Conservation (phyloP, 208 protist genomes). For the Trypanosomatidae sp. region DNA sequence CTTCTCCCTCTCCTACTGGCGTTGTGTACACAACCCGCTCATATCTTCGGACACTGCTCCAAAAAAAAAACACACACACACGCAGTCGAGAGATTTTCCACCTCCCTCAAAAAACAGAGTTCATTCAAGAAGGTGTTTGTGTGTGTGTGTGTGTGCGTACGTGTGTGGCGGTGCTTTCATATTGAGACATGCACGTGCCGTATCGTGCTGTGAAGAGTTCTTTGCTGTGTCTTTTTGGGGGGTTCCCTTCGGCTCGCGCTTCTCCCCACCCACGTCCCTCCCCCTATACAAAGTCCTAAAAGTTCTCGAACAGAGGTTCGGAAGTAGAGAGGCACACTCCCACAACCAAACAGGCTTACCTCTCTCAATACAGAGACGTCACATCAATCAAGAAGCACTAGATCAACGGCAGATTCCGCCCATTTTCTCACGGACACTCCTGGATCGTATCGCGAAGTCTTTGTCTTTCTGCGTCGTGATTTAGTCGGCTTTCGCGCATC, state of each 20-base stretch:
- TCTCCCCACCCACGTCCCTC: not conserved
- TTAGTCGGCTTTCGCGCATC: not conserved
- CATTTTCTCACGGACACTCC: not conserved
- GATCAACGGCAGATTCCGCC: not conserved
- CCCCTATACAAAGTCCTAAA: not conserved
- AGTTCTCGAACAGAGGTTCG: not conserved
- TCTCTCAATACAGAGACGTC: not conserved
- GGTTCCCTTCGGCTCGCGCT: not conserved
- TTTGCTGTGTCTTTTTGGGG: not conserved
- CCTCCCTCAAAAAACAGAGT: not conserved
- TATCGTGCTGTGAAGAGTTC: not conserved
- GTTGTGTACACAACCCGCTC: not conserved
- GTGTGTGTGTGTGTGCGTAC: not conserved
- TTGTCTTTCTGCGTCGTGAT: not conserved
- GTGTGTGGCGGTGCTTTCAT: not conserved
- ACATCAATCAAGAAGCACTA: slow-evolving; percentile 1
- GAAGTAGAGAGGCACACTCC: not conserved
- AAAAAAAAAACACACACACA: not conserved
- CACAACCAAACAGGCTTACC: not conserved
- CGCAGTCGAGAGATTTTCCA: not conserved
- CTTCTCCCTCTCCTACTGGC: slow-evolving; percentile 13
- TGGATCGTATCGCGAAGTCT: not conserved
- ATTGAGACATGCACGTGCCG: not conserved
- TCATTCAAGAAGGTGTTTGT: not conserved
- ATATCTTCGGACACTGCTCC: not conserved